Evolutionary conservation across 2,329 filamentous ascomycete genomes (phyloP).

Genomic region (Cryphonectria carpinicola): DNA sequence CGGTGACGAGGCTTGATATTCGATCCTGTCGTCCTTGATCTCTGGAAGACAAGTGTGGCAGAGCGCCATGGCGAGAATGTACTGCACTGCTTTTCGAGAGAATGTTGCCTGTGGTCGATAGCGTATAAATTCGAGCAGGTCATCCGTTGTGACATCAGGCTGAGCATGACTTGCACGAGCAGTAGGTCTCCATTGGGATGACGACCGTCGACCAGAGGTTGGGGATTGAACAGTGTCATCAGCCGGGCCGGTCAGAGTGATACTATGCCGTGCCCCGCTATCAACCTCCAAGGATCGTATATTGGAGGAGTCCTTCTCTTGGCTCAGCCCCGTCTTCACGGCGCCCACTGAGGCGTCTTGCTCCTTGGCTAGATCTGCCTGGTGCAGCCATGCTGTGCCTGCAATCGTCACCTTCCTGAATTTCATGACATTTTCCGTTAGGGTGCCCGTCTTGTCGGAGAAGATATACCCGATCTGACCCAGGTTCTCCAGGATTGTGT

Average conservation of each 20-base stretch:
- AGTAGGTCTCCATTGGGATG: conserved; percentile 55
- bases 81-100: conserved; percentile 77
- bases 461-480: conserved; percentile 91
- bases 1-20: conserved; percentile 84
- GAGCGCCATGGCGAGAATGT: conserved; percentile 81
- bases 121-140: conserved; percentile 79
- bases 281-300: conserved; percentile 29
- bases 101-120: conserved; percentile 76
- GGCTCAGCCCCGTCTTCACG: conserved; percentile 25
- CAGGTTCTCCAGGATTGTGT: conserved; percentile 92
- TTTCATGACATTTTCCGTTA: conserved; percentile 95
- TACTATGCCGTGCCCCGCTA: conserved; percentile 7
- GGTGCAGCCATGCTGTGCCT: conserved; percentile 86
- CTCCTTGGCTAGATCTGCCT: conserved; percentile 65
- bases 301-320: conserved; percentile 35
- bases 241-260: conserved; percentile 30
- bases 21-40: conserved; percentile 62
- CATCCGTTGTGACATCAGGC: conserved; percentile 66
- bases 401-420: conserved; percentile 92
- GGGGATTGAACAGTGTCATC: conserved; percentile 32
- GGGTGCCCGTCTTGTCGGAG: conserved; percentile 91
- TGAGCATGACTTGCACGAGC: conserved; percentile 54
- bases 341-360: conserved; percentile 17
- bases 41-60: conserved; percentile 94
- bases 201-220: conserved; percentile 46